Evolutionary conservation across 164 flowering plant genomes (phyloP), one percentile per base, ranked within the genome.

Genomic region (Magnolia sinica): DNA sequence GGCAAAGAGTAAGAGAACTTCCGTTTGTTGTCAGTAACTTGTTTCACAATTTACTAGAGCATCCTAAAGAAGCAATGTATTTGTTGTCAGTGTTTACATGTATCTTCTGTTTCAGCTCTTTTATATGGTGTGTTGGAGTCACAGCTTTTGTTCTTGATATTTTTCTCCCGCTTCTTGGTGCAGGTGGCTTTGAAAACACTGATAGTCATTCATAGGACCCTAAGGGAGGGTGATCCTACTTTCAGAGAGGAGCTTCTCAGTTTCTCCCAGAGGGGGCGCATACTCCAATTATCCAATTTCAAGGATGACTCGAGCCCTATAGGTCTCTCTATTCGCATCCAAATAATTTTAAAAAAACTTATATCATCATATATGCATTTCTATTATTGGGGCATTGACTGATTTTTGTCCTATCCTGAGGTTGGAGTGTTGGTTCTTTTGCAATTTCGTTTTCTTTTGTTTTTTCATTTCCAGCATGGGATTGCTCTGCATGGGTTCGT

Each of bases 401-500:
- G 8, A 24, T 59, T 4, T 9, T 14, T 29, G 24, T 49, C 13
- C 23, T 50, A 37, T 70, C 31, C 58, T 49, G 52, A 70, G 24
- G 61, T 55, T 55, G 45, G 45, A 37, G 45, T 37, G 45, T 37
- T 37, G 45, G 45, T 37, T 37, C 45, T 37, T 68, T 4, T 31
- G 27, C 11, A 68, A 68, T 13, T 49, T 22, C 23, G 22, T 16
- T 20, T 51, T 22, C 18, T 51, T 16, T 7, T 50, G 19, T 37
- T 50, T 37, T 77, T 73, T 55, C 71, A 76, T 67, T 77, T 83
- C 58, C 88, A 96, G 99, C 99, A 77, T 96, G 99, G 99, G 99
- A 96, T 88, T 96, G 97, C 83, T 96, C 99, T 77, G 98, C 91
- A 45, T 96, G 99, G 98, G 99, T 96, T 67, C 95, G 99, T 76